These are phyloP conservation scores for Actinomortierella ambigua DNA, from an alignment of 371 early-diverging fungal species.

Conservation along the genomic window DNA sequence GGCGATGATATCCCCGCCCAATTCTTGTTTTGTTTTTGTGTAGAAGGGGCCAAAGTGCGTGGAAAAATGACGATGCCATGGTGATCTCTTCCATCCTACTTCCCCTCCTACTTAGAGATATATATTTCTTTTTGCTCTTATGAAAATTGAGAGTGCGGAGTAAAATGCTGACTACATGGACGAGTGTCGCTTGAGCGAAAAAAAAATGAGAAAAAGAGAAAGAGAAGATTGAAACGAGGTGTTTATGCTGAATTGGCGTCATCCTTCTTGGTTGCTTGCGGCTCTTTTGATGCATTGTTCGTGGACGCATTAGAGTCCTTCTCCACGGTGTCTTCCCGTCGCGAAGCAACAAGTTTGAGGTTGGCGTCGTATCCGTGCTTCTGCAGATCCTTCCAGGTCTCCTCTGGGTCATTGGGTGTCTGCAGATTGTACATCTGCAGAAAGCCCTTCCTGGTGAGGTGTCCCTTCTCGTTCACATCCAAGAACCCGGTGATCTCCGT, in stretches of 20 bases:
- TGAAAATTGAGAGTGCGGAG: no score
- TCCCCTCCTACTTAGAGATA: background rate
- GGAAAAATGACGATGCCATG: background rate
- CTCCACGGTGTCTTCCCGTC: slow-evolving; percentile 14
- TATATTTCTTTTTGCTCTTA: background rate
- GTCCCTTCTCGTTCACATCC: slow-evolving; percentile 57
- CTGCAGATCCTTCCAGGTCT: slow-evolving; percentile 75
- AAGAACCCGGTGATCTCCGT: slow-evolving; percentile 67
- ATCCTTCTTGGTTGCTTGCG: background rate
- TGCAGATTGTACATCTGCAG: slow-evolving; percentile 78
- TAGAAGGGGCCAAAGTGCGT: slow-evolving; percentile 8
- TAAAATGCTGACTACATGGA: background rate
- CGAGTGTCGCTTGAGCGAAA: background rate
- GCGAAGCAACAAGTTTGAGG: slow-evolving; percentile 46
- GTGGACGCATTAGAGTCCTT: slow-evolving; percentile 25
- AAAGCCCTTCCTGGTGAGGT: slow-evolving; percentile 68
- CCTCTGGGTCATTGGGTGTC: slow-evolving; percentile 69
- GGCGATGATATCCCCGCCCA: slow-evolving; percentile 9
- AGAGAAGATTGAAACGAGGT: background rate
- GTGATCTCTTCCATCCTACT: background rate
- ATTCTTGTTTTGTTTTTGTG: no score
- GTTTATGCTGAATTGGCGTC: background rate
- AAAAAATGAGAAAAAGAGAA: background rate
- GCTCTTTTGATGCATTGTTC: slow-evolving; percentile 1
- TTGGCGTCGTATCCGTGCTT: slow-evolving; percentile 62